Percentiles rank a stretch among this genome's conserved stretches.
Evolutionary conservation across 495 filamentous ascomycete genomes (phyloP).

Genomic region (Aspergillus carlsbadensis): DNA sequence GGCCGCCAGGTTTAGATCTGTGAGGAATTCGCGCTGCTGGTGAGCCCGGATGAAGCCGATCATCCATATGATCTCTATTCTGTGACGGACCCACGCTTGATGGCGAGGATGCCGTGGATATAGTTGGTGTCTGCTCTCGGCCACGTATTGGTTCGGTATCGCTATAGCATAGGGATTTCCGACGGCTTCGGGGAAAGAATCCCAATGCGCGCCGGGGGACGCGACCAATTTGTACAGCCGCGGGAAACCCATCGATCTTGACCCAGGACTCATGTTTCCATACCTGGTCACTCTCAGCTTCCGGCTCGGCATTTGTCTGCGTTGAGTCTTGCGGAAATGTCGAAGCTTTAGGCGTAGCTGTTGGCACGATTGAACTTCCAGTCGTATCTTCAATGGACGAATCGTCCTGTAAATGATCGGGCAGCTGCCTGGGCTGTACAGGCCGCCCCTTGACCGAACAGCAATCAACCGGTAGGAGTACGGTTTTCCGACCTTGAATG

Average conservation of each 20-base stretch:
- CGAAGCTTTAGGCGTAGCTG: conserved; percentile 20
- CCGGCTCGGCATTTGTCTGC: conserved; percentile 20
- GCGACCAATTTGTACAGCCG: conserved; percentile 81
- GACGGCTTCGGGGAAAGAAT: conserved; percentile 87
- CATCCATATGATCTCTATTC: conserved; percentile 15
- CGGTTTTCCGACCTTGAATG: conserved; percentile 75
- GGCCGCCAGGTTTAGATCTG: conserved; percentile 20
- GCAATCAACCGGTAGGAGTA: conserved; percentile 86
- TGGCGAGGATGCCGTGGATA: conserved; percentile 34
- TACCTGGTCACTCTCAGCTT: conserved; percentile 49
- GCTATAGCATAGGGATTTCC: conserved; percentile 66
- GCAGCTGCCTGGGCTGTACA: conserved; percentile 23
- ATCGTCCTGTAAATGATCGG: conserved; percentile 37
- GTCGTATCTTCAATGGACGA: conserved; percentile 34
- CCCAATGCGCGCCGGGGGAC: conserved; percentile 79
- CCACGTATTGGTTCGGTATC: conserved; percentile 40
- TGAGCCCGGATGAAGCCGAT: conserved; percentile 22
- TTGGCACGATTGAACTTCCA: conserved; percentile 45
- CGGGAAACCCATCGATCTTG: conserved; percentile 63
- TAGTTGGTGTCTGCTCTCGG: conserved; percentile 26
- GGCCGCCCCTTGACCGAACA: conserved; percentile 78
- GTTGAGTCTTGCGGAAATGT: conserved; percentile 17
- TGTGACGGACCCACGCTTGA: conserved; percentile 27
- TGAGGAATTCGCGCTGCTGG: conserved; percentile 17
- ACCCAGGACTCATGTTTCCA: conserved; percentile 92